These are phyloP conservation scores for Linaria vulgaris DNA, from an alignment of 257 asterid species.

Conservation along the genomic window DNA sequence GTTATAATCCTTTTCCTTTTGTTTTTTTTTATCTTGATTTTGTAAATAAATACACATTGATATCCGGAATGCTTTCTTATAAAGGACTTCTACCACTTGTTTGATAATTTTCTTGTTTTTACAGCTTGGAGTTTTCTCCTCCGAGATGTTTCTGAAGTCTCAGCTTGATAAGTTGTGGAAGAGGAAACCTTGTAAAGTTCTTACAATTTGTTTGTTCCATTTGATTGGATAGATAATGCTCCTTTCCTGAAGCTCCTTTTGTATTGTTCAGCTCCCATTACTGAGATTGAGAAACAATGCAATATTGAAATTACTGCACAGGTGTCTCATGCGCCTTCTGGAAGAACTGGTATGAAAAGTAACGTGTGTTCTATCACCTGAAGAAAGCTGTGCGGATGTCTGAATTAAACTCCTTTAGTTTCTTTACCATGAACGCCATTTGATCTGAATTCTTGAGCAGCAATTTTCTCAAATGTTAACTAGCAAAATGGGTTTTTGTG, in stretches of 20 bases:
- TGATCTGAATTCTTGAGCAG: not conserved
- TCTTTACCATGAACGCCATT: slow-evolving; percentile 15
- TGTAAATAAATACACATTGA: not conserved
- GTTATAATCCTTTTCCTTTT: no score
- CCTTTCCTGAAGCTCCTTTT: slow-evolving; percentile 31
- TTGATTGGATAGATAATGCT: not conserved
- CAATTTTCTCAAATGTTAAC: not conserved
- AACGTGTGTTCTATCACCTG: slow-evolving; percentile 9
- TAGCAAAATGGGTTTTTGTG: not conserved
- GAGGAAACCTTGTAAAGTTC: slow-evolving; percentile 69
- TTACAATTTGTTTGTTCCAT: not conserved
- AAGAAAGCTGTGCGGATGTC: not conserved
- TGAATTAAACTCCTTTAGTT: not conserved
- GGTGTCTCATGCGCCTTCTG: slow-evolving; percentile 63
- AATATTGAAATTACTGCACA: slow-evolving; percentile 96
- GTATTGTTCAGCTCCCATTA: slow-evolving; percentile 73
- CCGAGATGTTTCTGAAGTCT: slow-evolving; percentile 96
- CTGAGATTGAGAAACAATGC: slow-evolving; percentile 96
- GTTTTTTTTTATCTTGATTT: not conserved
- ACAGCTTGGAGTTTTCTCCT: slow-evolving; percentile 97
- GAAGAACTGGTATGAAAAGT: slow-evolving; percentile 61
- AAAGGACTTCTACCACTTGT: slow-evolving; percentile 21
- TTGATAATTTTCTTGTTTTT: slow-evolving; percentile 26
- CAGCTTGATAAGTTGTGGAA: slow-evolving; percentile 91
- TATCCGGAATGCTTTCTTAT: not conserved